Conservation (phyloP, 345 rosid genomes). For the Tarenaya hassleriana region DNA sequence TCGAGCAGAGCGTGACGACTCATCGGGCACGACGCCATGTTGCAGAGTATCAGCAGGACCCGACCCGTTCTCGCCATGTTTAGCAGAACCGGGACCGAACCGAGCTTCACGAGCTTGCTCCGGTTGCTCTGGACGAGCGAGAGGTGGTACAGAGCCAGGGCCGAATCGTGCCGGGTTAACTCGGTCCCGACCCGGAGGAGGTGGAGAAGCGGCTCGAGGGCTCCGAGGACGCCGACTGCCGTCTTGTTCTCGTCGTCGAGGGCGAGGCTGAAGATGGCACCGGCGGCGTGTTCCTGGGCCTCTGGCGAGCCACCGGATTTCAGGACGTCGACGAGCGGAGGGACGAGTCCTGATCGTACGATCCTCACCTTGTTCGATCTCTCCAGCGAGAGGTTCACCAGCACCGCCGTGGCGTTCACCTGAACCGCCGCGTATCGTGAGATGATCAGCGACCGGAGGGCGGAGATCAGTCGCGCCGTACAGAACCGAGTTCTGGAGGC, state of each 20-base stretch:
- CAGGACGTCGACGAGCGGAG: constrained; percentile 52
- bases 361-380: constrained; percentile 57
- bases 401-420: constrained; percentile 39
- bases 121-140: constrained; percentile 57
- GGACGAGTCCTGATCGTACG: constrained; percentile 70
- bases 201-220: constrained; percentile 62
- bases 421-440: constrained; percentile 26
- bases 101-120: constrained; percentile 56
- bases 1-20: constrained; percentile 66
- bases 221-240: constrained; percentile 83
- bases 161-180: constrained; percentile 56
- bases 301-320: constrained; percentile 59
- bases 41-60: constrained; percentile 53
- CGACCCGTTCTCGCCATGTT: constrained; percentile 47
- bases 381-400: constrained; percentile 70
- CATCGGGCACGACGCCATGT: constrained; percentile 56
- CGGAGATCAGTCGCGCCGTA: constrained; percentile 17
- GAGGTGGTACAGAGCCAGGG: constrained; percentile 66
- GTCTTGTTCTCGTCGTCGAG: constrained; percentile 70
- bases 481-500: constrained; percentile 22
- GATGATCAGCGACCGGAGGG: constrained; percentile 13
- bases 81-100: constrained; percentile 49
- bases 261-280: constrained; percentile 71
- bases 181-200: constrained; percentile 57
- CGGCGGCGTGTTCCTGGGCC: constrained; percentile 77